A percentile compares a stretch with the other conserved stretches of the same genome.
These are phyloP conservation scores for Phaeoacremonium minimum DNA, from an alignment of 2,329 filamentous ascomycete genomes.

Conservation along the genomic window DNA sequence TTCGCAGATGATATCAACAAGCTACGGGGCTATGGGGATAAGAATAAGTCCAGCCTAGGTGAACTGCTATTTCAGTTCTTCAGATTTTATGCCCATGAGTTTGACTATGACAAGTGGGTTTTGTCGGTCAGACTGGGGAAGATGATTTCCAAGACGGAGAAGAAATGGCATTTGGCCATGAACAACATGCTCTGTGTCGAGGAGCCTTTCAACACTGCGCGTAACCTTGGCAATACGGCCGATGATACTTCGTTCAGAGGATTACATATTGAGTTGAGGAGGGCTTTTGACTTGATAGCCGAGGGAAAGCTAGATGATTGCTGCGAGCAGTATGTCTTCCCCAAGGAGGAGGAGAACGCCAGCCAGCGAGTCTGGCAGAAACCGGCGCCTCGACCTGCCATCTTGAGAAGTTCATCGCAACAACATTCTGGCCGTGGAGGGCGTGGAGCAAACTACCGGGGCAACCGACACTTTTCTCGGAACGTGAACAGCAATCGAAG, in stretches of 20 bases:
- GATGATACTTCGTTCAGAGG: conserved; percentile 93
- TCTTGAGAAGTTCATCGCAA: conserved; percentile 58
- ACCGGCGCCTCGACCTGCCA: conserved; percentile 52
- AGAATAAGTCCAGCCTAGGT: conserved; percentile 79
- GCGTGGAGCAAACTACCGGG: conserved; percentile 40
- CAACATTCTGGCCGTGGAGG: conserved; percentile 46
- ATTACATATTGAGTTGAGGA: conserved; percentile 81
- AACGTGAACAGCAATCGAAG: conserved; percentile 43
- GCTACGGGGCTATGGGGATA: conserved; percentile 67
- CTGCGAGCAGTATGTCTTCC: conserved; percentile 85
- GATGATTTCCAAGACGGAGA: conserved; percentile 74
- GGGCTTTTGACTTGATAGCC: conserved; percentile 80
- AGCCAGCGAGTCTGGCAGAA: conserved; percentile 48
- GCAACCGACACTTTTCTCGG: conserved; percentile 39
- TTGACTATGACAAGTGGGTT: conserved; percentile 81
- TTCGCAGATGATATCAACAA: conserved; percentile 85
- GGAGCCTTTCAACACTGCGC: conserved; percentile 85
- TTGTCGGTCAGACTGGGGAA: conserved; percentile 82
- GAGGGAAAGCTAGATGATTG: conserved; percentile 76
- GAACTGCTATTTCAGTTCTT: conserved; percentile 95
- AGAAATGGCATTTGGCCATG: conserved; percentile 76
- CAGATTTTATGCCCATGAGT: conserved; percentile 87
- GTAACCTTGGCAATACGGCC: conserved; percentile 93
- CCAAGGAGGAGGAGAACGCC: conserved; percentile 65
- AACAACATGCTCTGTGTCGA: conserved; percentile 91